Evolutionary conservation across 1,284 basidiomycete genomes (phyloP).

Genomic region (Sporisorium graminicola): DNA sequence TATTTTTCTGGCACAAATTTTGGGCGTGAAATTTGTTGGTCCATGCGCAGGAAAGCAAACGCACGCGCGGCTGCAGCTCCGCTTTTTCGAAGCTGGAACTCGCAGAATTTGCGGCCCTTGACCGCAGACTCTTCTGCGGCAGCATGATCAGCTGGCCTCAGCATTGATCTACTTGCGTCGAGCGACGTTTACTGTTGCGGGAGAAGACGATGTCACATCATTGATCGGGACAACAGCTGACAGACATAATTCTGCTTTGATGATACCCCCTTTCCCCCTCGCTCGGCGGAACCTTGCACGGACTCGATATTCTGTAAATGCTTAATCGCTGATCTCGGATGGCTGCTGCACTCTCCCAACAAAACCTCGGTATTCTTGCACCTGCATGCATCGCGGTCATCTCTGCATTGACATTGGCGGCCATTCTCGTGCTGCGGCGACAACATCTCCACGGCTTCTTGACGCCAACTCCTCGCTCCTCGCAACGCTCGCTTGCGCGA

Average conservation of each 20-base stretch:
- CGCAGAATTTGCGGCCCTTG: constrained; percentile 12
- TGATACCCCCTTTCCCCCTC: background rate
- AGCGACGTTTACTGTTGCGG: background rate
- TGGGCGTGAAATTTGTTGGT: constrained; percentile 27
- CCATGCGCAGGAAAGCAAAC: constrained; percentile 26
- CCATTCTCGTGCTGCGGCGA: background rate
- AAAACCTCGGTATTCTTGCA: constrained; percentile 4
- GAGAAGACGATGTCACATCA: background rate
- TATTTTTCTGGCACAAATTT: constrained; percentile 9
- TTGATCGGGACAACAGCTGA: background rate
- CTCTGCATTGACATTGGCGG: background rate
- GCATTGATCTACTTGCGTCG: background rate
- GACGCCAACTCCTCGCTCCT: background rate
- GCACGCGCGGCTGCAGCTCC: constrained; percentile 5
- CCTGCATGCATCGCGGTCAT: background rate
- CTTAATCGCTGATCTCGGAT: constrained; percentile 1
- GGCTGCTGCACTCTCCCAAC: constrained; percentile 16
- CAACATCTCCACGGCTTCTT: background rate
- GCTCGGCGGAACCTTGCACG: constrained; percentile 64
- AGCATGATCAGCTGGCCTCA: background rate
- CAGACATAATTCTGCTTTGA: background rate
- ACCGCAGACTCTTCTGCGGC: background rate
- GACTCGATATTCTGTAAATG: constrained; percentile 57
- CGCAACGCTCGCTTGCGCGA: too few relatives aligned
- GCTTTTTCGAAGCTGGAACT: constrained; percentile 4